Percentiles rank a stretch among this genome's conserved stretches.
Conservation (phyloP, 2,329 filamentous ascomycete species). For the Arthrobotrys sinensis region DNA sequence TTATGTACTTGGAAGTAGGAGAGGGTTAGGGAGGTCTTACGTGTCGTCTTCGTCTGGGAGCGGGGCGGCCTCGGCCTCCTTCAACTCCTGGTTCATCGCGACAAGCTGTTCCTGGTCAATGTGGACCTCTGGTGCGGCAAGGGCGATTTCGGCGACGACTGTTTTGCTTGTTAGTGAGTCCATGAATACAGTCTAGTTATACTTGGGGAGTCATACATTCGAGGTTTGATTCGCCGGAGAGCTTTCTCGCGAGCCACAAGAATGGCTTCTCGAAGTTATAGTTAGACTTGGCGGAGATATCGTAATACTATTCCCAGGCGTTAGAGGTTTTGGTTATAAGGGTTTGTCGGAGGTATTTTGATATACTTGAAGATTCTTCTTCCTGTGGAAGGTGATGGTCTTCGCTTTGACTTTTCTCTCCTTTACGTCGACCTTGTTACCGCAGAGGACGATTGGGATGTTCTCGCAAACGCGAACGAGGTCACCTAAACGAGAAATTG, state of each 20-base stretch:
- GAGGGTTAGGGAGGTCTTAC: slow-evolving; percentile 57
- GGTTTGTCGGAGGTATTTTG: background rate
- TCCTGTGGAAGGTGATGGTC: slow-evolving; percentile 99
- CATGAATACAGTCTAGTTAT: slow-evolving; percentile 28
- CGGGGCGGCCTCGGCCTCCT: slow-evolving; percentile 82
- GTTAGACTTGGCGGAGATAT: slow-evolving; percentile 99
- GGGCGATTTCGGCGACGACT: slow-evolving; percentile 94
- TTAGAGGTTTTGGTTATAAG: background rate
- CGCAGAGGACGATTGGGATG: slow-evolving; percentile 97
- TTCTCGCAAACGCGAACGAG: slow-evolving; percentile 99
- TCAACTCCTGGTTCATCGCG: slow-evolving; percentile 91
- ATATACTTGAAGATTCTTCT: slow-evolving; percentile 91
- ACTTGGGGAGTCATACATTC: slow-evolving; percentile 72
- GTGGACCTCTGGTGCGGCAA: slow-evolving; percentile 91
- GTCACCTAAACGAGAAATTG: slow-evolving; percentile 76
- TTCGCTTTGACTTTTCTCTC: slow-evolving; percentile 99
- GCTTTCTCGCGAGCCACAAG: slow-evolving; percentile 98
- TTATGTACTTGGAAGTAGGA: background rate
- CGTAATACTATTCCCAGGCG: slow-evolving; percentile 79
- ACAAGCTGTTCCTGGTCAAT: slow-evolving; percentile 87
- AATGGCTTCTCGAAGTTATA: slow-evolving; percentile 99
- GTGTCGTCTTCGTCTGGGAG: slow-evolving; percentile 96
- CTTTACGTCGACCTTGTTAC: slow-evolving; percentile 99
- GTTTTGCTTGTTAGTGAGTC: slow-evolving; percentile 7
- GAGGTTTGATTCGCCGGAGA: slow-evolving; percentile 90